These are phyloP conservation scores for Ogataea pilisensis DNA, from an alignment of 805 yeast genomes.

Conservation along the genomic window DNA sequence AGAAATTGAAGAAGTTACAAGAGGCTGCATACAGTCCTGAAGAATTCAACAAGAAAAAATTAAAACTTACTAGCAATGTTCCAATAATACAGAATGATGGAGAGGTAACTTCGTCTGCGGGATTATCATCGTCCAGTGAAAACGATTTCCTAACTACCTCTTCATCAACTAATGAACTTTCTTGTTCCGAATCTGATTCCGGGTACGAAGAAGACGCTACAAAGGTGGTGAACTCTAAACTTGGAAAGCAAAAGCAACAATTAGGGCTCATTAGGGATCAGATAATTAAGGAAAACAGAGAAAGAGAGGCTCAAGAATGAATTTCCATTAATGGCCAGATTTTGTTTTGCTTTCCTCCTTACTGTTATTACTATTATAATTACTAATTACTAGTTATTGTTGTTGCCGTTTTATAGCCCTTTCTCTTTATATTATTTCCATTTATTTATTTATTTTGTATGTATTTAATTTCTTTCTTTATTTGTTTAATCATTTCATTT, in stretches of 20 bases:
- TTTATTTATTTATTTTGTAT: too few relatives aligned
- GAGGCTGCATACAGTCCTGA: constrained; percentile 30
- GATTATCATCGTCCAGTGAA: constrained; percentile 28
- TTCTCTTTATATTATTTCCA: too few relatives aligned
- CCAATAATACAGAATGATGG: constrained; percentile 51
- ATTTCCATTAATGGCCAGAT: neutral
- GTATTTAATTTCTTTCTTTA: too few relatives aligned
- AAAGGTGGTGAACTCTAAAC: neutral
- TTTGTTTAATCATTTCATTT: too few relatives aligned
- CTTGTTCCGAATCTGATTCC: constrained; percentile 18
- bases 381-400: too few relatives aligned
- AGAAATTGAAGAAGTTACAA: constrained; percentile 25
- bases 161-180: constrained; percentile 5
- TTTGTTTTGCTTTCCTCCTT: too few relatives aligned
- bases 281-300: constrained; percentile 28
- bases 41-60: constrained; percentile 36
- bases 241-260: constrained; percentile 4
- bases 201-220: constrained; percentile 2
- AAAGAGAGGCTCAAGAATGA: constrained; percentile 15
- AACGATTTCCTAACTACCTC: constrained; percentile 23
- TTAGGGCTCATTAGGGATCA: constrained; percentile 25
- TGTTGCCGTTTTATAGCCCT: too few relatives aligned
- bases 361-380: too few relatives aligned
- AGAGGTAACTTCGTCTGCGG: constrained; percentile 26
- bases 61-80: constrained; percentile 42